phyloP scores from a whole-genome alignment of 805 yeast species.

The Wickerhamomyces kurtzmanii region DNA sequence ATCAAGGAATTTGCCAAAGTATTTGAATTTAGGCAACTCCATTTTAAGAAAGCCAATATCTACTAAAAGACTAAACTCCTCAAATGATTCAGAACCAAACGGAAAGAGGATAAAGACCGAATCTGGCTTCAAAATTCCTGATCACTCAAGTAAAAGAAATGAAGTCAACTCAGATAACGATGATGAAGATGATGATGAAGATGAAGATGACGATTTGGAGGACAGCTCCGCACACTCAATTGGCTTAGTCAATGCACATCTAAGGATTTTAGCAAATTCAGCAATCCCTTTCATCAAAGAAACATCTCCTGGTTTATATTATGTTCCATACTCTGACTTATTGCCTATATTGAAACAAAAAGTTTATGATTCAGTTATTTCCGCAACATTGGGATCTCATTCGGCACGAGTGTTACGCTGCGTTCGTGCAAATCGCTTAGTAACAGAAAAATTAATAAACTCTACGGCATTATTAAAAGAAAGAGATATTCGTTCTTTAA shows the following conservation, averaged over 20 bases:
- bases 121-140: conserved; percentile 22
- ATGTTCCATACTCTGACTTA: conserved; percentile 52
- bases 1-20: conserved; percentile 25
- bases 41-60: conserved; percentile 29
- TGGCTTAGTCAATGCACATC: conserved; percentile 45
- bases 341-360: conserved; percentile 33
- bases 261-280: conserved; percentile 51
- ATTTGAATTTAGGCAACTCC: conserved; percentile 34
- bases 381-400: conserved; percentile 53
- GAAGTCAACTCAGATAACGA: conserved; percentile 11
- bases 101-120: conserved; percentile 33
- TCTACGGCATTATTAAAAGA: conserved; percentile 71
- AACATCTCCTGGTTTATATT: conserved; percentile 43
- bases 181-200: conserved; percentile 16
- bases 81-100: conserved; percentile 10
- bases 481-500: conserved; percentile 60
- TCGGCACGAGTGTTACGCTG: conserved; percentile 72
- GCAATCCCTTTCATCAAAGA: conserved; percentile 53
- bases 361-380: conserved; percentile 47
- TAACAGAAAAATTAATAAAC: conserved; percentile 79
- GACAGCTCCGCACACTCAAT: conserved; percentile 20
- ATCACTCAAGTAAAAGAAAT: too few species aligned
- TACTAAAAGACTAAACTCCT: conserved; percentile 24
- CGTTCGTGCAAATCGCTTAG: conserved; percentile 55
- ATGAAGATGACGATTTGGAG: conserved; percentile 20